Evolutionary conservation across 768 basidiomycete species (phyloP).

Genomic region (Agaricus blazei): DNA sequence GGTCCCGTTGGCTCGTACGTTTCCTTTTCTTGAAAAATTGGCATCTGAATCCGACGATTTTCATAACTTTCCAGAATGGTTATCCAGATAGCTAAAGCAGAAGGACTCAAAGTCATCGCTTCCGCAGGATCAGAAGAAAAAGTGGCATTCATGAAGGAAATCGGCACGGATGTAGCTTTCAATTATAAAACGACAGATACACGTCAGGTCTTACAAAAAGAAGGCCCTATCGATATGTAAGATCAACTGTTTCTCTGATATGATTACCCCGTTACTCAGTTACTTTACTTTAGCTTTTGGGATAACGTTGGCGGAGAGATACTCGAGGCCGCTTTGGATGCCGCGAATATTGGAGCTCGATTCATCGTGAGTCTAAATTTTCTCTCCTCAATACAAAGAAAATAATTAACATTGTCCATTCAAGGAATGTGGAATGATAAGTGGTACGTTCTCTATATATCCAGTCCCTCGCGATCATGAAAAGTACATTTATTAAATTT

Average conservation of each 20-base stretch:
- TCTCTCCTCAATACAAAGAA: too few relatives aligned
- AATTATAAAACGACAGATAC: slow-evolving; percentile 66
- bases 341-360: slow-evolving; percentile 37
- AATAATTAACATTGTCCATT: neutral
- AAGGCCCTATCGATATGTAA: slow-evolving; percentile 48
- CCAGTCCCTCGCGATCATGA: slow-evolving; percentile 3
- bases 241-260: slow-evolving; percentile 9
- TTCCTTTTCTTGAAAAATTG: neutral
- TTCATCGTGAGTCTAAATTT: slow-evolving; percentile 38
- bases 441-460: slow-evolving; percentile 9
- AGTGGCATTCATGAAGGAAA: slow-evolving; percentile 49
- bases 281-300: slow-evolving; percentile 33
- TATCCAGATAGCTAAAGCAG: slow-evolving; percentile 45
- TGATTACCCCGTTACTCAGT: neutral
- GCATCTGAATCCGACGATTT: neutral
- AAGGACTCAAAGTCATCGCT: slow-evolving; percentile 63
- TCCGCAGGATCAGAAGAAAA: slow-evolving; percentile 75
- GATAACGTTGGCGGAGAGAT: slow-evolving; percentile 59
- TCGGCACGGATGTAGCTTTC: slow-evolving; percentile 69
- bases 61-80: slow-evolving; percentile 28
- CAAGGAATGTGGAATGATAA: slow-evolving; percentile 39
- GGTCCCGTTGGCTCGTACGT: slow-evolving; percentile 58
- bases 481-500: neutral
- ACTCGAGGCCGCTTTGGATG: slow-evolving; percentile 49
- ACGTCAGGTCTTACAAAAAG: slow-evolving; percentile 42